Percentiles rank a stretch among this genome's conserved stretches.
phyloP scores from a whole-genome alignment of 2,329 filamentous ascomycete species.

The Aspergillus ochraceus region DNA sequence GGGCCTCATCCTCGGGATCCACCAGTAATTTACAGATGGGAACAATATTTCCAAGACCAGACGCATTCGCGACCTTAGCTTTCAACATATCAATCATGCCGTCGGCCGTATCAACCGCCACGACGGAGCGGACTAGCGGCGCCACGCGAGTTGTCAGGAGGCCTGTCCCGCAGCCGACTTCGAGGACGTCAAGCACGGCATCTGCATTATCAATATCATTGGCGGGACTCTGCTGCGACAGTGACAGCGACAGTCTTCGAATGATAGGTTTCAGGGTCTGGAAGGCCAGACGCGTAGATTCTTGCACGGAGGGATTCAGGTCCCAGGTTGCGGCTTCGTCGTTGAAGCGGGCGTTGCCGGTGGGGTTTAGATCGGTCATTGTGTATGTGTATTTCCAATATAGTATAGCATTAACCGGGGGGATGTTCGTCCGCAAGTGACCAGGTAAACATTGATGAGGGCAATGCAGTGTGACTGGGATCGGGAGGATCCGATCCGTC shows the following conservation, averaged over 20 bases:
- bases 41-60: slow-evolving; percentile 43
- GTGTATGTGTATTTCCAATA: too few relatives aligned
- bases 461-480: background rate
- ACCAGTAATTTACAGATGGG: slow-evolving; percentile 51
- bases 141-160: slow-evolving; percentile 53
- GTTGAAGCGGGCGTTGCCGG: slow-evolving; percentile 52
- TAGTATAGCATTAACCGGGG: too few relatives aligned
- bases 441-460: too few relatives aligned
- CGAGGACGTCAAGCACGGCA: slow-evolving; percentile 48
- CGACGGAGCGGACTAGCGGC: slow-evolving; percentile 48
- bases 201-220: background rate
- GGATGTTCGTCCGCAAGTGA: too few relatives aligned
- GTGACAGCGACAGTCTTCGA: background rate
- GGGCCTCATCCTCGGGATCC: slow-evolving; percentile 49
- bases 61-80: slow-evolving; percentile 40
- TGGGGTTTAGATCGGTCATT: slow-evolving; percentile 4
- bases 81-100: slow-evolving; percentile 57
- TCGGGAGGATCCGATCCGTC: background rate
- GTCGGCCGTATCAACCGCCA: slow-evolving; percentile 55
- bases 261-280: slow-evolving; percentile 44
- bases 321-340: slow-evolving; percentile 57
- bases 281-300: slow-evolving; percentile 46
- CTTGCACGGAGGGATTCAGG: slow-evolving; percentile 51
- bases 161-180: slow-evolving; percentile 60
- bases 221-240: slow-evolving; percentile 17